phyloP scores from a whole-genome alignment of 345 rosid species.

The Jatropha curcas region DNA sequence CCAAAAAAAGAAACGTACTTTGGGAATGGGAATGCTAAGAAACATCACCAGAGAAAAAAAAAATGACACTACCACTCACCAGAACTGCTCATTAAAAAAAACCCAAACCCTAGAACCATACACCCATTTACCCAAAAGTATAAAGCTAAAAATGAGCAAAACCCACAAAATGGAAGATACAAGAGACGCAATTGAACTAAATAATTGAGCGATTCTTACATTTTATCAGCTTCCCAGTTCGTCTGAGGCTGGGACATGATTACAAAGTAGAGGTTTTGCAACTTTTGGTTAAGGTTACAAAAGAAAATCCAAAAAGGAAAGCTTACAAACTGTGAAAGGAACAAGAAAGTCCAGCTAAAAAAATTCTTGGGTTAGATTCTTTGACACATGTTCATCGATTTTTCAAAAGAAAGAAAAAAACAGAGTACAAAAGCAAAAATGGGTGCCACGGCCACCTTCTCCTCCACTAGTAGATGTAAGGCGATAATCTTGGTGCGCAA shows the following conservation, averaged over 20 bases:
- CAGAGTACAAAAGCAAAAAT: too few species aligned
- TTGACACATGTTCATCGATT: too few species aligned
- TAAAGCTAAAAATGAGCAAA: background rate
- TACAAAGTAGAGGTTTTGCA: too few species aligned
- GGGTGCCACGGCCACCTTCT: too few species aligned
- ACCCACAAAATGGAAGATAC: background rate
- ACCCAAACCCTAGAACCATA: background rate
- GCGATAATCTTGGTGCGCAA: too few species aligned
- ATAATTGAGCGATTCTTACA: conserved; percentile 47
- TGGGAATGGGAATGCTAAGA: background rate
- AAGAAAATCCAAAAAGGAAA: background rate
- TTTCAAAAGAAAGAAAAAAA: too few species aligned
- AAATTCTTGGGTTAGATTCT: background rate
- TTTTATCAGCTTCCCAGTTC: conserved; percentile 99
- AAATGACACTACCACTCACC: background rate
- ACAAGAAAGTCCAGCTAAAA: background rate
- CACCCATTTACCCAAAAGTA: background rate
- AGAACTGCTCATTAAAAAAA: background rate
- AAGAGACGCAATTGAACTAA: background rate
- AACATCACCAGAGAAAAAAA: background rate
- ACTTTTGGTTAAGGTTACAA: background rate
- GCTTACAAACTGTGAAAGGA: background rate
- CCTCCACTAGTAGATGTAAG: too few species aligned
- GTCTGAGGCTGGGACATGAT: conserved; percentile 53
- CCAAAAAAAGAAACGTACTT: background rate